Evolutionary conservation across 139 green algal species (phyloP).

Genomic region (Limnomonas spitsbergensis): DNA sequence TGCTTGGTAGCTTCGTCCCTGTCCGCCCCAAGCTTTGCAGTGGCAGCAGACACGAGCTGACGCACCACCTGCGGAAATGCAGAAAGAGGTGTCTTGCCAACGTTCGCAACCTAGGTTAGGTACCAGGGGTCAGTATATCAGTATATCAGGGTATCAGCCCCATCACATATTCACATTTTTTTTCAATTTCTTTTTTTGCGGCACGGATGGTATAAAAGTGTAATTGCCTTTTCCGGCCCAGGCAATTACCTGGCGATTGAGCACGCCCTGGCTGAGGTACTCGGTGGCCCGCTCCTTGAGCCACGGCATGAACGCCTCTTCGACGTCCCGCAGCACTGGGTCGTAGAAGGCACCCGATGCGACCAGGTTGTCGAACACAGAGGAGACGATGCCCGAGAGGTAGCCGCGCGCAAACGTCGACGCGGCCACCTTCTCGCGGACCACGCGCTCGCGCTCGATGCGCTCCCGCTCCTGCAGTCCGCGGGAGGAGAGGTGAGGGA

Average conservation of each 20-base stretch:
- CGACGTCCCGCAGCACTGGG: constrained; percentile 71
- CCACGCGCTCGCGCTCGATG: constrained; percentile 56
- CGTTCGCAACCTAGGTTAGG: constrained; percentile 34
- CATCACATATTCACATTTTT: too few relatives aligned
- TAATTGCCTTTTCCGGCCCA: too few relatives aligned
- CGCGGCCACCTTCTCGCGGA: constrained; percentile 31
- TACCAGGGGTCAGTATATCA: constrained; percentile 45
- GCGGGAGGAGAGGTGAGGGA: too few relatives aligned
- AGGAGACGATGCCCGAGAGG: constrained; percentile 69
- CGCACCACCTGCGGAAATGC: constrained; percentile 18
- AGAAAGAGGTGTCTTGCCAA: constrained; percentile 7
- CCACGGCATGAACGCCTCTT: constrained; percentile 76
- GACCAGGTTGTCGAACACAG: constrained; percentile 65
- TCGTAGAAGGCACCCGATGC: constrained; percentile 75
- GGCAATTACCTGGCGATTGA: constrained; percentile 23
- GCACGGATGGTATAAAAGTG: too few relatives aligned
- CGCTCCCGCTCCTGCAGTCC: constrained; percentile 68
- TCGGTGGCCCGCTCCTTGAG: constrained; percentile 52
- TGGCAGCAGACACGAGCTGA: constrained; percentile 11
- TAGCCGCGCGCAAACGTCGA: constrained; percentile 69
- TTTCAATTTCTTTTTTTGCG: too few relatives aligned
- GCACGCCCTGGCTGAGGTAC: constrained; percentile 42
- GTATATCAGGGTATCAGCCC: too few relatives aligned
- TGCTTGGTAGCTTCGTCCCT: constrained; percentile 9
- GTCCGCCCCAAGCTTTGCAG: not conserved